Evolutionary conservation across 345 rosid genomes (phyloP), one percentile per base, ranked within the genome.

Genomic region (Bretschneidera sinensis): DNA sequence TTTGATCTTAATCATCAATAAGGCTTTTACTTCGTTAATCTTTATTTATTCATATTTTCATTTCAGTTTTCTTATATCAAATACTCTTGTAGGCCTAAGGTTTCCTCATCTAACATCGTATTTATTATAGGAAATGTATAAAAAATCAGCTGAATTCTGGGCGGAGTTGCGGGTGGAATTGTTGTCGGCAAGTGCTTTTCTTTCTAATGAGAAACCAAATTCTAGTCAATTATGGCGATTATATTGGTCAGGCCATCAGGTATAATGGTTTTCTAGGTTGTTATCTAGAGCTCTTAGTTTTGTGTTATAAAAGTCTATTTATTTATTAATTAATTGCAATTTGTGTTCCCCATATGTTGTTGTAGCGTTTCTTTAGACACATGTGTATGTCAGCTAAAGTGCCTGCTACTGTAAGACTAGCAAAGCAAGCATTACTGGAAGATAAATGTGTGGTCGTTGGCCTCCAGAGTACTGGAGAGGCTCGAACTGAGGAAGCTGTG

Each of bases 211-310:
- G 57, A 94, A 84, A 71, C 87, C 96, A n/a, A 87, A 72, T 71
- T 63, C 85, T 62, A 87, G 96, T 79, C 99, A 94, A 70, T 64
- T 94, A 61, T 94, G 99, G 99, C 83, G 99, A 84, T 68, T 89
- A 61, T 94, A 94, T 75, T 94, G 99, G 99, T 87, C 99, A 58
- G 83, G 97, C 75, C 99, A 94, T 77, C 99, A 94, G 97, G 98
- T 88, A 74, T 43, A n/a, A 54, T 50, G 19, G 35, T 60, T 60
- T 56, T 39, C 45, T 9, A 11, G 11, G 45, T 70, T 49, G 53
- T 57, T 65, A n/a, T 51, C 59, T 52, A 20, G 33, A 39, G 10
- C 7, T 53, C 43, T 58, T 63, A 57, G 56, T 45, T 53, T 22
- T 62, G 25, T 51, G 23, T 18, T 45, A 45, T 53, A 4, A 13